Evolutionary conservation across 768 basidiomycete species (phyloP), one percentile per base, ranked within the genome.

Genomic region (Neoboletus magnificus): DNA sequence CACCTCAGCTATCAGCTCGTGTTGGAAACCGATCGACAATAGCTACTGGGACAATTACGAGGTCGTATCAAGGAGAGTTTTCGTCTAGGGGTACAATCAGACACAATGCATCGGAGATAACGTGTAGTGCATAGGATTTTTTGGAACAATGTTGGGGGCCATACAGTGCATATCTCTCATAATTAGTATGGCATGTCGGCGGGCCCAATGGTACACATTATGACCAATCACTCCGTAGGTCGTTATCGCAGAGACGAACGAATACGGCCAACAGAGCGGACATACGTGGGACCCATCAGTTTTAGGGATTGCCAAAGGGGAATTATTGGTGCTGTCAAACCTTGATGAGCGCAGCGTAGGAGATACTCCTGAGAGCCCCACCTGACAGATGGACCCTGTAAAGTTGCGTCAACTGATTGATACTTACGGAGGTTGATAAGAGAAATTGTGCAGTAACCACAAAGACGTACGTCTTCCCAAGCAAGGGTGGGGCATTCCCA

Each of bases 321-420:
- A 63, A 50, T 56, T 47, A 56, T 68, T 52, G 29, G 54, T 57
- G 50, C 63, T 66, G 66, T 68, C 66, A 67, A 67, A 64, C 64
- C 54, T 56, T 66, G 63, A 53, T 64, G 62, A 63, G 48, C 48
- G 62, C 55, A 59, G 37, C 7, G 45, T 30, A 53, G 20, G 35
- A 11, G 35, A 33, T 35, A 46, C 41, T 49, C 62, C 55, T 50
- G 55, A 48, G 40, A 44, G 54, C 56, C 50, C 49, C 49, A 56
- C 52, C 46, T 64, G 64, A 58, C 67, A 62, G 39, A 52, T 55
- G 60, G 57, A 63, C 62, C 66, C 67, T 64, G 67, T 54, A 49
- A 55, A 22, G 41, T 56, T 51, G 57, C 51, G 52, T 57, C 56
- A 67, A 53, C 36, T 56, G 53, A 52, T 61, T 50, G 52, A 62